These are phyloP conservation scores for Backusella morwellensis DNA, from an alignment of 192 early-diverging fungal genomes.

Conservation along the genomic window DNA sequence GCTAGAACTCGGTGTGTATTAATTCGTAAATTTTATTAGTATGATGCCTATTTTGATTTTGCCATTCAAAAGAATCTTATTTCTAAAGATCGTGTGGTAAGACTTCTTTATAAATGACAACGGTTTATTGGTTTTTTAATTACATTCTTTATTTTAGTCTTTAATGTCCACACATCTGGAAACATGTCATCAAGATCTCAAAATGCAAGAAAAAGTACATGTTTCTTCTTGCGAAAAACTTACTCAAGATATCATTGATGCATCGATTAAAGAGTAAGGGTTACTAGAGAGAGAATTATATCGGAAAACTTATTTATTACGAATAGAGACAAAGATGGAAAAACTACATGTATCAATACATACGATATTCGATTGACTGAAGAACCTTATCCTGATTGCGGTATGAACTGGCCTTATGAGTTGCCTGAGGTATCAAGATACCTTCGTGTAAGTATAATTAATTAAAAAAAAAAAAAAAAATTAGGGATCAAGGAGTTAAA, in stretches of 20 bases:
- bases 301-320: not conserved
- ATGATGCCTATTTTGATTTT: conserved; percentile 45
- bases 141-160: not conserved
- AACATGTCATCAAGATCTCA: conserved; percentile 30
- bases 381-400: conserved; percentile 50
- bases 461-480: not conserved
- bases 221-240: conserved; percentile 40
- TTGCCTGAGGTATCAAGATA: conserved; percentile 45
- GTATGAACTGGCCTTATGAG: conserved; percentile 55
- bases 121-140: not conserved
- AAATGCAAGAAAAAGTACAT: conserved; percentile 29
- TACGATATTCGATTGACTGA: conserved; percentile 54
- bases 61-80: conserved; percentile 30
- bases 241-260: conserved; percentile 25
- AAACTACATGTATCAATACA: conserved; percentile 47
- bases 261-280: not conserved
- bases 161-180: conserved; percentile 23
- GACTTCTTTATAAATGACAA: not conserved
- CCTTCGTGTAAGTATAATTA: conserved; percentile 43
- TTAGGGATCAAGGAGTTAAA: not conserved
- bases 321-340: conserved; percentile 13
- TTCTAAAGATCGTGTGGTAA: conserved; percentile 26
- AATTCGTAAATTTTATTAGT: conserved; percentile 21
- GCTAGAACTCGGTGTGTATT: not conserved
- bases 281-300: too few species aligned